Evolutionary conservation across 257 asterid species (phyloP), one percentile per base, ranked within the genome.

Genomic region (Solanum clarkiae): DNA sequence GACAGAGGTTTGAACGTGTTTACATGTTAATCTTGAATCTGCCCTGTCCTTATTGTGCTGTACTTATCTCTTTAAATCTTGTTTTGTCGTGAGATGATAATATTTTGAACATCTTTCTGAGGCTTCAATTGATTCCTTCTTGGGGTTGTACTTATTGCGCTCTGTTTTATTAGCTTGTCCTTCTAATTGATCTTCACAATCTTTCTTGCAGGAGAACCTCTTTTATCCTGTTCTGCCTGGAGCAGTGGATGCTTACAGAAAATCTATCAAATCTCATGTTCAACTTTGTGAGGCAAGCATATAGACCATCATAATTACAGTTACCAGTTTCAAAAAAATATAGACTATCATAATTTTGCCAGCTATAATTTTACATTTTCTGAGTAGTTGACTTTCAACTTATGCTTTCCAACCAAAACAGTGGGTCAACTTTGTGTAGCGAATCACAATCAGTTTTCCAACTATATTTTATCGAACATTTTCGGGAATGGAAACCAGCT

Each of bases 161-260:
- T 20, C 17, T 70, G 53, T 69, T 53, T 84, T 20, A 29, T 84
- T 69, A 36, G 29, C 56, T 84, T 15, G 18, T 54, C 82, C 22
- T 84, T 13, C 26, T 56, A 68, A 49, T 68, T 54, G 32, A 69
- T 69, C 22, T 69, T 84, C 81, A 84, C 47, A 71, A 68, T 84
- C 45, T 60, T 70, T 81, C 87, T 70, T 86, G 86, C 92, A 97
- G 99, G 99, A 92, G 87, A 91, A 88, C 86, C 91, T 95, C 82
- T 95, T 94, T 91, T 95, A 97, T 85, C 54, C 92, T 66, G 91
- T 92, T 66, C 94, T 90, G 7, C 89, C 90, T 80, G 97, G 95
- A 85, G 95, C 98, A 29, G 84, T 91, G 91, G 93, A 89, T 88
- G 85, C 91, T n/a, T 97, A 94, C 90, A 91, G 88, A 89, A 92